A percentile compares a stretch with the other conserved stretches of the same genome.
These are phyloP conservation scores for Arabidopsis suecica DNA, from an alignment of 345 rosid species.

Conservation along the genomic window DNA sequence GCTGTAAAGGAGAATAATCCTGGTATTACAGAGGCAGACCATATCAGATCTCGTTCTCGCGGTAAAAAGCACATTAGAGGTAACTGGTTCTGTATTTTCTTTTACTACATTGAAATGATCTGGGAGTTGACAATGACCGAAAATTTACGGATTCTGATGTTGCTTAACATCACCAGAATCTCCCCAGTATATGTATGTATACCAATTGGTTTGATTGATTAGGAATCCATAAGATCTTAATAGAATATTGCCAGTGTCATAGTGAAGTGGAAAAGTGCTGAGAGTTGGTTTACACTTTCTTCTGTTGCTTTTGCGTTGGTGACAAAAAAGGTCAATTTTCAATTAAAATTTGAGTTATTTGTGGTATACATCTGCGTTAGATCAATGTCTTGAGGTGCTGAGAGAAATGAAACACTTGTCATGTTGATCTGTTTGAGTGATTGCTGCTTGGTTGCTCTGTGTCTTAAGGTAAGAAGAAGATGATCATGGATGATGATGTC, in stretches of 20 bases:
- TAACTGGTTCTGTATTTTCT: conserved; percentile 39
- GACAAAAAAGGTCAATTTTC: background rate
- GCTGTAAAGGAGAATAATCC: conserved; percentile 49
- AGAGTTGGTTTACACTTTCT: conserved; percentile 12
- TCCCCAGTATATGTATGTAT: background rate
- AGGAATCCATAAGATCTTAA: background rate
- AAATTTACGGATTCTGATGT: too few relatives aligned
- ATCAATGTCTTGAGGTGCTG: conserved; percentile 5
- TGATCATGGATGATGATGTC: conserved; percentile 36
- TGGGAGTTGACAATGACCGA: background rate
- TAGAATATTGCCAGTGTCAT: background rate
- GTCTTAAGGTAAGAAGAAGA: conserved; percentile 65
- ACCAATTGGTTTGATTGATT: background rate
- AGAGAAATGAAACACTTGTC: background rate
- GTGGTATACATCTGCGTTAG: background rate
- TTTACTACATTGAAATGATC: background rate
- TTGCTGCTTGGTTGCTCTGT: conserved; percentile 33
- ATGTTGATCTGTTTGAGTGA: conserved; percentile 13
- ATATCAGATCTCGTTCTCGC: conserved; percentile 44
- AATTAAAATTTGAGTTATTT: background rate
- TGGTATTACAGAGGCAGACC: conserved; percentile 32
- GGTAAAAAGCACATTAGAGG: conserved; percentile 52
- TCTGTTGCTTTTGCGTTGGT: conserved; percentile 11
- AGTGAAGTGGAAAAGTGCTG: background rate
- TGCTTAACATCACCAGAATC: background rate